These are phyloP conservation scores for Erodium moschatum DNA, from an alignment of 441 rosid species.

Conservation along the genomic window DNA sequence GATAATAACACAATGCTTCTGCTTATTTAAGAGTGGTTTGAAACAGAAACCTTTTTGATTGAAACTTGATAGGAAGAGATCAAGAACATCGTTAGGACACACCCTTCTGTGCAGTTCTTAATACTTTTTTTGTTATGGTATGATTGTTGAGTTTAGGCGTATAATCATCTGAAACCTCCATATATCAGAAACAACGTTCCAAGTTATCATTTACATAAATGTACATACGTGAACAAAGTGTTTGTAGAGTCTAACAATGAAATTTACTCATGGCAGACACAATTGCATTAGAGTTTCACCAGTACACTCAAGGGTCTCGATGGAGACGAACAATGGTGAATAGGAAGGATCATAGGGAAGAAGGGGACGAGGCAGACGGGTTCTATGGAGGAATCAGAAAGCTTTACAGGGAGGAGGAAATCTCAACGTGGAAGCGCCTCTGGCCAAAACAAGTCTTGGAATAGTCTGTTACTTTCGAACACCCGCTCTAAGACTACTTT, in stretches of 20 bases:
- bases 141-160: not conserved
- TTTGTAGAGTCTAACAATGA: not conserved
- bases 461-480: not conserved
- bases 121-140: not conserved
- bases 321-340: slow-evolving; percentile 6
- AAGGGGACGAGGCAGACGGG: slow-evolving; percentile 6
- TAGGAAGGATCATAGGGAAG: slow-evolving; percentile 7
- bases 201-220: too few species aligned
- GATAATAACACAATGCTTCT: too few species aligned
- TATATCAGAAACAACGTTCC: not conserved
- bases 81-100: not conserved
- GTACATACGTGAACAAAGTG: not conserved
- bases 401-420: slow-evolving; percentile 17
- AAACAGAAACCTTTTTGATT: too few species aligned
- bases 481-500: not conserved
- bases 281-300: not conserved
- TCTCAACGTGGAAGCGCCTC: slow-evolving; percentile 18
- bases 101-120: not conserved
- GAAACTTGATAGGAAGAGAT: not conserved
- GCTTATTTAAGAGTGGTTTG: too few species aligned
- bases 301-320: slow-evolving; percentile 4
- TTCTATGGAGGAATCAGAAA: slow-evolving; percentile 22
- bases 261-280: not conserved
- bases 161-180: not conserved
- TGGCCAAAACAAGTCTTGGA: slow-evolving; percentile 20